Base-by-base conservation (phyloP, 2,329 filamentous ascomycete species). In the Botrytis paeoniae region DNA sequence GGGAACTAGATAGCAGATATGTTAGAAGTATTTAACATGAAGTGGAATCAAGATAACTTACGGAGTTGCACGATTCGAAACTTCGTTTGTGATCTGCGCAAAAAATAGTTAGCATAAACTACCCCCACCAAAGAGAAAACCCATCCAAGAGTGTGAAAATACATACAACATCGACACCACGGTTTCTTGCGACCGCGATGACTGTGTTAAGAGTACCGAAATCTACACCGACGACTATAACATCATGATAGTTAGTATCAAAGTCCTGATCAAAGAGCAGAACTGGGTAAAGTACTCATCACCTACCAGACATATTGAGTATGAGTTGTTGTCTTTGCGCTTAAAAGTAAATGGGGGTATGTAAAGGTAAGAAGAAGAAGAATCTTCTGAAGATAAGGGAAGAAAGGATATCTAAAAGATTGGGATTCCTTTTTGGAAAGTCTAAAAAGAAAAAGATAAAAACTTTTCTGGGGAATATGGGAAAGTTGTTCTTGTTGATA, bases 81-180 rank as follows among this genome's bases (percentile, higher is more conserved):
- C 96, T 85, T 99, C 96, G 88, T 99, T 99, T 86, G 94, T 92
- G 83, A 99, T 97, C 94, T 97, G 81, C 73, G 79, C 70, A 70
- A 73, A 61, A 18, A 35, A 66, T 8, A 60, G 79, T 84, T 43
- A 71, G 70, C 18, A 62, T 70, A 78, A 83, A 66, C 45, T 45
- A 71, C 48, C 73, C 32, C 32, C 70, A 77, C 70, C 32, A 73
- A 66, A 69, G n/a, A 22, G 6, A 64, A 59, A 73, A 51, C 32
- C 12, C 39, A 29, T 12, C 18, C 29, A 41, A 54, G 41, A 48
- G 59, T 16, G 60, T 35, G n/a, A 6, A 39, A 71, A 35, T 60
- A 96, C 94, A 82, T 89, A 97, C 94, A 83, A 99, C 96, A 88
- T 99, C 96, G 84, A 99, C 96, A 86, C 96, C 96, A 83, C 97